Evolutionary conservation across 2,329 filamentous ascomycete genomes (phyloP).

Genomic region (Fonsecaea pedrosoi): DNA sequence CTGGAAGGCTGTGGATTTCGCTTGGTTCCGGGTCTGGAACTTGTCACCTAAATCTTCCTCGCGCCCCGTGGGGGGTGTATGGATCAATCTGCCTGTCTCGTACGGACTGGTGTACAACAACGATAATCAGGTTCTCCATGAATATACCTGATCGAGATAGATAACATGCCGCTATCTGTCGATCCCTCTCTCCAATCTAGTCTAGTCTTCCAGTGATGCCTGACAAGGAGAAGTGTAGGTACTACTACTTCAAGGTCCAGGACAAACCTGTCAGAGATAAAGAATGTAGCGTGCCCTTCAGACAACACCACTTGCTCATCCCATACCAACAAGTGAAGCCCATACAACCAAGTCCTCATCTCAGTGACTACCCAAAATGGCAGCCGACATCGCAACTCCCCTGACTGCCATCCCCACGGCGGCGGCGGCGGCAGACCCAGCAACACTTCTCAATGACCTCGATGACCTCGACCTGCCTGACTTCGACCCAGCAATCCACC

Average conservation of each 20-base stretch:
- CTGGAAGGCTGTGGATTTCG: no score
- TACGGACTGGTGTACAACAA: no score
- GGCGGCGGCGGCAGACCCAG: neutral
- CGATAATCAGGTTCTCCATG: neutral
- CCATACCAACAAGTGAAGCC: neutral
- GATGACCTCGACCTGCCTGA: neutral
- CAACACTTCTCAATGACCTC: neutral
- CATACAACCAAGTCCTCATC: no score
- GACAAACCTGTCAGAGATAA: neutral
- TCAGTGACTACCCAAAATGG: neutral
- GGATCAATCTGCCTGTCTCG: no score
- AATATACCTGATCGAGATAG: neutral
- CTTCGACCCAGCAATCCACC: conserved; percentile 18
- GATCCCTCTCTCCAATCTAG: neutral
- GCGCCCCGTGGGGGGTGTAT: no score
- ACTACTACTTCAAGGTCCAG: neutral
- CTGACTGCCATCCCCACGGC: neutral
- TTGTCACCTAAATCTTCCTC: neutral
- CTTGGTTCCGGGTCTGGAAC: neutral
- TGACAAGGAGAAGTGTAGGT: neutral
- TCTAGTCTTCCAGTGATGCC: neutral
- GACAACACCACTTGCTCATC: neutral
- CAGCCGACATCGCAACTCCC: conserved; percentile 3
- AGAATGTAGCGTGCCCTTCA: neutral
- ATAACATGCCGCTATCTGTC: neutral